Conservation (phyloP, 495 filamentous ascomycete genomes). For the Aspergillus egyptiacus region DNA sequence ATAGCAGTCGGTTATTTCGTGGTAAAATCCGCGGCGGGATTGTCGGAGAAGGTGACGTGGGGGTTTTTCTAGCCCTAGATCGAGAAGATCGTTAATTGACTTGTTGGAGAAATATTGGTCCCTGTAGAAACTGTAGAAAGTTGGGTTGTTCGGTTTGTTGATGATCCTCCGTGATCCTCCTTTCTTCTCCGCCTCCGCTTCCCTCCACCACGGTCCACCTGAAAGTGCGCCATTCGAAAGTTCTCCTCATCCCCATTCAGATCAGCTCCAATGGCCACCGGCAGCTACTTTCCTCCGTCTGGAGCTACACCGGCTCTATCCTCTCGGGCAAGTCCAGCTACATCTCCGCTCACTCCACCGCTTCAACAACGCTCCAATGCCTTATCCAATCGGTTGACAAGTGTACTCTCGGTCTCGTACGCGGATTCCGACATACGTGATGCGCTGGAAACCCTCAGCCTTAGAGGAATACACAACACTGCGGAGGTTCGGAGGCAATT, state of each 20-base stretch:
- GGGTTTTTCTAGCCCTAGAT: too few relatives aligned
- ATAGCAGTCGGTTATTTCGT: too few relatives aligned
- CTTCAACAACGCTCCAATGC: slow-evolving; percentile 49
- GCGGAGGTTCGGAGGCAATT: slow-evolving; percentile 74
- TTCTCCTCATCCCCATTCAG: slow-evolving; percentile 4
- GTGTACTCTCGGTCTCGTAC: slow-evolving; percentile 85
- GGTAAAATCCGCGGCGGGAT: too few relatives aligned
- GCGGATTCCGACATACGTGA: slow-evolving; percentile 88
- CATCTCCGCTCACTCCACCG: slow-evolving; percentile 32
- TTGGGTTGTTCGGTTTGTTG: not conserved
- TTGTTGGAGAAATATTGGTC: too few relatives aligned
- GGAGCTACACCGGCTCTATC: slow-evolving; percentile 21
- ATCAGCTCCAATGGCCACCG: slow-evolving; percentile 30
- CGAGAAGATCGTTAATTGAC: too few relatives aligned
- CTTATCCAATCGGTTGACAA: slow-evolving; percentile 69
- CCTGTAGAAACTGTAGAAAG: not conserved
- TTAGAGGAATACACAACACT: slow-evolving; percentile 64
- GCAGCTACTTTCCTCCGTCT: slow-evolving; percentile 34
- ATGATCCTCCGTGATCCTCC: not conserved
- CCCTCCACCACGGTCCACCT: not conserved
- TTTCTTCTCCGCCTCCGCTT: slow-evolving; percentile 11
- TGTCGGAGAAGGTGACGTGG: too few relatives aligned
- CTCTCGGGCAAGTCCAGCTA: slow-evolving; percentile 19
- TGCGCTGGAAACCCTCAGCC: slow-evolving; percentile 71
- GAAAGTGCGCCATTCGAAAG: not conserved